These are phyloP conservation scores for Camellia lanceoleosa DNA, from an alignment of 148 eudicot genomes.

Conservation along the genomic window DNA sequence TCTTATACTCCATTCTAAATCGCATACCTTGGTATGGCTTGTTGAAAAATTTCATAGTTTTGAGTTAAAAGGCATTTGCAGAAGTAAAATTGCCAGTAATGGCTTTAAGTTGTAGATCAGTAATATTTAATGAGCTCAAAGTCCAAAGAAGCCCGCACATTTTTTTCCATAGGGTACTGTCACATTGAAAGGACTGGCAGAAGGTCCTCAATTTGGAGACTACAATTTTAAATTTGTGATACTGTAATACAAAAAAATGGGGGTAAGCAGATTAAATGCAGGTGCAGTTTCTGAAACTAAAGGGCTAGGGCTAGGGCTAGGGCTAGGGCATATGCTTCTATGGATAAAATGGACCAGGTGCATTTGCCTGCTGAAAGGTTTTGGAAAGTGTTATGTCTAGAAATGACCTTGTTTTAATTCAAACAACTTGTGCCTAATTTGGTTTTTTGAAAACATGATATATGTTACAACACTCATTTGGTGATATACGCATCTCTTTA, in stretches of 20 bases:
- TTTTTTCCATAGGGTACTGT: not conserved
- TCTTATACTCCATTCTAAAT: not conserved
- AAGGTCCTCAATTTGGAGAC: not conserved
- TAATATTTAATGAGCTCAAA: not conserved
- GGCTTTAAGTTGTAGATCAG: not conserved
- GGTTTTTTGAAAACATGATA: not conserved
- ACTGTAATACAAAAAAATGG: not conserved
- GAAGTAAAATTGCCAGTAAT: not conserved
- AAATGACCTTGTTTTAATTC: not conserved
- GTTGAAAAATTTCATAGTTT: not conserved
- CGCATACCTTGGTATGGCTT: not conserved
- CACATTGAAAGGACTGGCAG: not conserved
- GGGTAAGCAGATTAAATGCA: constrained; percentile 3
- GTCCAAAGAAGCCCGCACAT: not conserved
- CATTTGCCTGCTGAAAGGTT: not conserved
- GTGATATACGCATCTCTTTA: not conserved
- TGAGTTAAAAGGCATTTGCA: not conserved
- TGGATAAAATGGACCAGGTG: not conserved
- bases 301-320: constrained; percentile 7
- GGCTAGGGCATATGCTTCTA: not conserved
- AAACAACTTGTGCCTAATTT: not conserved
- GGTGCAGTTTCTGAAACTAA: constrained; percentile 10
- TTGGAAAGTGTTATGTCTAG: not conserved
- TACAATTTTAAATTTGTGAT: not conserved
- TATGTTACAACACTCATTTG: constrained; percentile 1